Base-by-base conservation (phyloP, 176 grass and related monocot species). In the Rhynchospora pubera region DNA sequence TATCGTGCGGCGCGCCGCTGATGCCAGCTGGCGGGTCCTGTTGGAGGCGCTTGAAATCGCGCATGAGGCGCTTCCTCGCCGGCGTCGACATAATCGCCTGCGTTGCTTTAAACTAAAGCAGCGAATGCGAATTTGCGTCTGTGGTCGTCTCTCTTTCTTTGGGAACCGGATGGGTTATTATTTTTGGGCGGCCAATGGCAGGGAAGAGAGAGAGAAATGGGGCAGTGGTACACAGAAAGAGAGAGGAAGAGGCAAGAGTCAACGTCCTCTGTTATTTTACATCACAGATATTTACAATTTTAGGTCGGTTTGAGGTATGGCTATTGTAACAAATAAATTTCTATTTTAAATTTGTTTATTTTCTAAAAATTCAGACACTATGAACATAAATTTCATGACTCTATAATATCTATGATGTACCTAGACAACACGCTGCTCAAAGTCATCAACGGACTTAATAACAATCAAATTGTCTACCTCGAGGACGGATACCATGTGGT, bases 61-160 rank as follows among this genome's bases (percentile, higher is more conserved):
- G 92, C 95, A 98, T 98, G 80, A 98, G 87, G 42, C 95, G 89
- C 95, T 98, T 98, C 87, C 95, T 98, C 78, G 95, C 70, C 87
- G 95, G 90, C 78, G 95, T 98, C 90, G 92, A 98, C 95, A 98
- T 98, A 77, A 57, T 86, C 78, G 30, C 34, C 34, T 39, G 34
- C 65, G 74, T 56, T 69, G 61, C 9, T 30, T n/a, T n/a, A n/a
- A n/a, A n/a, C n/a, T n/a, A n/a, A 70, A 60, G 78, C 48, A 48
- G n/a, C n/a, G n/a, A n/a, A n/a, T n/a, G 67, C 30, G 16, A 69
- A 69, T 56, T 56, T 55, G 47, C 72, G 19, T 77, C 9, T 80
- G 72, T 81, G 75, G 4, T 42, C 52, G 59, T 81, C 84, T 57
- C 77, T 55, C 53, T n/a, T n/a, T n/a, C 62, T 84, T 66, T 84